Evolutionary conservation across 352 stramenopile species (phyloP).

Genomic region (Globisporangium rhizosaccharum): DNA sequence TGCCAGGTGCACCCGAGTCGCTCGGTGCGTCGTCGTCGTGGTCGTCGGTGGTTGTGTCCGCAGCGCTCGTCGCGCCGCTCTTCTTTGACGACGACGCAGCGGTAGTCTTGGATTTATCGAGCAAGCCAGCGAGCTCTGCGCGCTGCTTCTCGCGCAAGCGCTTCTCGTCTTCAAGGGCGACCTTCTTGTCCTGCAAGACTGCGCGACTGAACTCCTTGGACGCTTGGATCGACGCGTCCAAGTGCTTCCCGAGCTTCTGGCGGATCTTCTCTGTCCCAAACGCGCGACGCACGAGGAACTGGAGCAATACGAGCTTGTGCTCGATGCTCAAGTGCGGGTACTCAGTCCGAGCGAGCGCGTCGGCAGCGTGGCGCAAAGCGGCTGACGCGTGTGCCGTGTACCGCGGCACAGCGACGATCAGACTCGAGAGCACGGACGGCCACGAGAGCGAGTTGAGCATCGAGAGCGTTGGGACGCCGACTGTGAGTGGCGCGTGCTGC

Average conservation of each 20-base stretch:
- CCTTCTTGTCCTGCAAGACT: conserved; percentile 56
- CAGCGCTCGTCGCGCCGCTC: conserved; percentile 13
- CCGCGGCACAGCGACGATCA: conserved; percentile 66
- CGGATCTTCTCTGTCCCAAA: conserved; percentile 68
- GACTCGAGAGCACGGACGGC: conserved; percentile 61
- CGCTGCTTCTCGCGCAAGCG: conserved; percentile 71
- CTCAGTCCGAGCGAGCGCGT: conserved; percentile 35
- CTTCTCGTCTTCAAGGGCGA: conserved; percentile 76
- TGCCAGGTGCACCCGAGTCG: conserved; percentile 21
- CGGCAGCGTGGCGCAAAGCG: conserved; percentile 41
- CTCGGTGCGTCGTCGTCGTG: conserved; percentile 35
- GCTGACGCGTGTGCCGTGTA: conserved; percentile 42
- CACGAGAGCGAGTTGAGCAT: conserved; percentile 82
- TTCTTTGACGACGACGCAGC: conserved; percentile 18
- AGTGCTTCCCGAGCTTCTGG: conserved; percentile 45
- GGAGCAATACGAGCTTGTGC: conserved; percentile 69
- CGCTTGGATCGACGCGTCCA: conserved; percentile 45
- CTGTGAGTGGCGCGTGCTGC: conserved; percentile 68
- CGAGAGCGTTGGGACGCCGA: conserved; percentile 68
- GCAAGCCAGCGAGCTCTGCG: conserved; percentile 43
- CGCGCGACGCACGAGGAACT: conserved; percentile 57
- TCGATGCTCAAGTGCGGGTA: conserved; percentile 45
- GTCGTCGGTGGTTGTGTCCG: conserved; percentile 10
- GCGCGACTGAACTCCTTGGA: conserved; percentile 75
- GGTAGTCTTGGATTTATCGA: conserved; percentile 41